Evolutionary conservation across 495 filamentous ascomycete species (phyloP).

Genomic region (Emericellopsis terricola): DNA sequence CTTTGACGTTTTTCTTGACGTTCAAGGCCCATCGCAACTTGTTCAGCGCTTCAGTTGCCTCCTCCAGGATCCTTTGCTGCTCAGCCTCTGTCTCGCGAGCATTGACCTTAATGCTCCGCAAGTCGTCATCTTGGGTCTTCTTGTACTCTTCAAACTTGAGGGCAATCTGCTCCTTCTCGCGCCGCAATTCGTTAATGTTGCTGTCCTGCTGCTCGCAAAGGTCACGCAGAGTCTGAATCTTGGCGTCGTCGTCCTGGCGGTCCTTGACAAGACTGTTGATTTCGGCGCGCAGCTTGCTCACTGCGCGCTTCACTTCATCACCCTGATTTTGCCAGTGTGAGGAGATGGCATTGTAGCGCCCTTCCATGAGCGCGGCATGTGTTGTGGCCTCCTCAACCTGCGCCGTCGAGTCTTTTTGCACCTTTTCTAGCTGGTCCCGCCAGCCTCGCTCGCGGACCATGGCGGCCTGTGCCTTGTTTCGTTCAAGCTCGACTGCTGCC

Average conservation of each 20-base stretch:
- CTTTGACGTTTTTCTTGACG: conserved; percentile 37
- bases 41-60: conserved; percentile 41
- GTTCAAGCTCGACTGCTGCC: conserved; percentile 46
- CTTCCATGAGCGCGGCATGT: conserved; percentile 32
- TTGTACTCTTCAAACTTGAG: conserved; percentile 44
- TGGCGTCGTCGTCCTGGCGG: conserved; percentile 37
- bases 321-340: conserved; percentile 46
- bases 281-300: conserved; percentile 34
- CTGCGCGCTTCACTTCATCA: conserved; percentile 34
- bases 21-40: conserved; percentile 53
- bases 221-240: conserved; percentile 35
- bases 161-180: conserved; percentile 40
- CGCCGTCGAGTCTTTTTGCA: conserved; percentile 37
- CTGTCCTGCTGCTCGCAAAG: conserved; percentile 53
- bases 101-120: conserved; percentile 35
- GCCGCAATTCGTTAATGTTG: conserved; percentile 38
- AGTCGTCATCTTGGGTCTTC: conserved; percentile 37
- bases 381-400: conserved; percentile 45
- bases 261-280: conserved; percentile 28
- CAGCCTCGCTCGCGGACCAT: conserved; percentile 43
- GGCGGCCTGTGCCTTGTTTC: conserved; percentile 35
- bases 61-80: conserved; percentile 36
- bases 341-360: conserved; percentile 54
- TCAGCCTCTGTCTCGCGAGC: conserved; percentile 33
- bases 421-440: conserved; percentile 41